Base-by-base conservation (phyloP, 2,329 filamentous ascomycete species). In the Colletotrichum sublineola region DNA sequence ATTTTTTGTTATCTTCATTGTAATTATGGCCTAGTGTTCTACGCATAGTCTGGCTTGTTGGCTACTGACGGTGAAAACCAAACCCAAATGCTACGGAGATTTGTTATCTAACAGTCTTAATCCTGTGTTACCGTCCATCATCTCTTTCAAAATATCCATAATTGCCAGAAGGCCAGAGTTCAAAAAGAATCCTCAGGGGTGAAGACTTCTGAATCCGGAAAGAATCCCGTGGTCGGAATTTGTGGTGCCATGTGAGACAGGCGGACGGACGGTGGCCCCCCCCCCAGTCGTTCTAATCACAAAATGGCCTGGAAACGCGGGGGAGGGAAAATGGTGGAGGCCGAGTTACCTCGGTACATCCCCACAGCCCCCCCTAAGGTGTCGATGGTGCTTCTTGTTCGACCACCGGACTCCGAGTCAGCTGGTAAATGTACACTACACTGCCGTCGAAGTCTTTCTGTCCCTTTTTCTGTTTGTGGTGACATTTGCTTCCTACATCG, bases 291-390 rank as follows among this genome's bases (percentile, higher is more conserved):
- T 40, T 48, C 31, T 65, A 71, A 68, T 68, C 64, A 5, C 61
- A 42, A 71, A 68, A 68, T 60, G 58, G 58, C 52, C 52, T 68
- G 58, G 65, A 40, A 61, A 68, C 70, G 70, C 70, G 70, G 70
- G 70, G 70, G 70, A 73, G 42, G 38, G 9, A 24, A 46, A 38
- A 6, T 42, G 42, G 70, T 52, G 70, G 66, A 73, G 70, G 66
- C 70, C 70, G 70, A 73, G 70, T 73, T 73, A 70, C 70, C 70
- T 69, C 66, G 70, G 70, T 52, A 65, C 55, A 40, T 55, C 42
- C 6, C 44, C 20, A 18, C 42, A 44, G 18, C 6, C 14, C 56
- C 60, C 65, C 50, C 66, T 11, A 55, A 48, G 58, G 53, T 42
- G 55, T 55, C 53, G 66, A 56, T 48, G 29, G 38, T 60, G 40